These are phyloP conservation scores for Mycena haematopus DNA, from an alignment of 768 basidiomycete genomes.

Conservation along the genomic window DNA sequence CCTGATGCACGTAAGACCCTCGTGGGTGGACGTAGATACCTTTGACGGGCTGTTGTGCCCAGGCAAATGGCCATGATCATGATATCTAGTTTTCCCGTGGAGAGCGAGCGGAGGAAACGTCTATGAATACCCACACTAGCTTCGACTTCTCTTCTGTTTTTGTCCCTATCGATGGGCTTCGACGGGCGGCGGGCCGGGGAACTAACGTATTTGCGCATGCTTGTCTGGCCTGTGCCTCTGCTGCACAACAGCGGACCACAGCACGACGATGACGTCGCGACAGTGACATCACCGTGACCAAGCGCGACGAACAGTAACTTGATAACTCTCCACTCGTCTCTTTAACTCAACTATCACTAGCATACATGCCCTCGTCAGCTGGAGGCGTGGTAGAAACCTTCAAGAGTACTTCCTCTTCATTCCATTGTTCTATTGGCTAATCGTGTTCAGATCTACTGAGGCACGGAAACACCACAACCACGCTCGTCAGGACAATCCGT, in stretches of 20 bases:
- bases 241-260: too few species aligned
- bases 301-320: not conserved
- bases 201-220: not conserved
- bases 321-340: not conserved
- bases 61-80: not conserved
- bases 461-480: constrained; percentile 73
- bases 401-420: constrained; percentile 64
- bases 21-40: not conserved
- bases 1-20: constrained; percentile 22
- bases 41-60: constrained; percentile 11
- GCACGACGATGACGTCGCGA: not conserved
- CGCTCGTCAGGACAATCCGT: constrained; percentile 40
- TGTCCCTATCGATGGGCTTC: constrained; percentile 5
- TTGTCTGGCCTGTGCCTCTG: not conserved
- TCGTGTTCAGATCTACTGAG: constrained; percentile 71
- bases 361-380: constrained; percentile 58
- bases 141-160: constrained; percentile 19
- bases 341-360: constrained; percentile 7
- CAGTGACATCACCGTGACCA: constrained; percentile 13
- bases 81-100: not conserved
- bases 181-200: not conserved
- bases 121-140: not conserved
- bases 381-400: constrained; percentile 81
- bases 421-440: constrained; percentile 25
- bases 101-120: not conserved